Evolutionary conservation across 2,329 filamentous ascomycete species (phyloP).

Genomic region (Penicillium hordei): DNA sequence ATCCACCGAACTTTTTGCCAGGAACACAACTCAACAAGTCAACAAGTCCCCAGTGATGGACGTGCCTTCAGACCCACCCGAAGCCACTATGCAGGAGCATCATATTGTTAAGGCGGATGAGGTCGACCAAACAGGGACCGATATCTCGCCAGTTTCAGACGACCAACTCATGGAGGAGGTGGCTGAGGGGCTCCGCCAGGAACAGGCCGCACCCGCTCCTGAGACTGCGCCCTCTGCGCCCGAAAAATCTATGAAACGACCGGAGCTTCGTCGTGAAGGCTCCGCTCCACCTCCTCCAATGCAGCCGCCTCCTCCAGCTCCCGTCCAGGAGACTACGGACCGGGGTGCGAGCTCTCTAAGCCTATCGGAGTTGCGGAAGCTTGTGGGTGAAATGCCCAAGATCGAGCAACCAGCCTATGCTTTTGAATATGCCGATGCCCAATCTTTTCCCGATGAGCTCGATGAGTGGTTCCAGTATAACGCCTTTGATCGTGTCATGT

Average conservation of each 20-base stretch:
- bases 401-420: slow-evolving; percentile 75
- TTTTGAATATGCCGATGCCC: slow-evolving; percentile 74
- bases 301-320: slow-evolving; percentile 49
- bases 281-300: slow-evolving; percentile 44
- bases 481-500: slow-evolving; percentile 76
- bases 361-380: slow-evolving; percentile 68
- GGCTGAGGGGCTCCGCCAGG: slow-evolving; percentile 39
- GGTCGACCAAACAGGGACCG: slow-evolving; percentile 49
- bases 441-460: slow-evolving; percentile 78
- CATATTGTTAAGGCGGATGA: slow-evolving; percentile 52
- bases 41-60: slow-evolving; percentile 27
- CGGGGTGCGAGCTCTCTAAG: slow-evolving; percentile 67
- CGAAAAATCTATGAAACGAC: slow-evolving; percentile 28
- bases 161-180: slow-evolving; percentile 46
- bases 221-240: slow-evolving; percentile 17
- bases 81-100: slow-evolving; percentile 33
- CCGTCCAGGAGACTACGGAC: slow-evolving; percentile 40
- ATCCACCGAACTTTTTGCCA: slow-evolving; percentile 8
- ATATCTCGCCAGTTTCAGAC: slow-evolving; percentile 47
- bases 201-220: slow-evolving; percentile 22
- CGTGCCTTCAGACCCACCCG: slow-evolving; percentile 21
- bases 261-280: slow-evolving; percentile 39
- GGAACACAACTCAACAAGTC: slow-evolving; percentile 1
- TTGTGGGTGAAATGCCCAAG: slow-evolving; percentile 72
- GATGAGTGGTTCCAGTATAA: slow-evolving; percentile 98